Evolutionary conservation across 2,329 filamentous ascomycete species (phyloP).

Genomic region (Aureobasidium sp.): DNA sequence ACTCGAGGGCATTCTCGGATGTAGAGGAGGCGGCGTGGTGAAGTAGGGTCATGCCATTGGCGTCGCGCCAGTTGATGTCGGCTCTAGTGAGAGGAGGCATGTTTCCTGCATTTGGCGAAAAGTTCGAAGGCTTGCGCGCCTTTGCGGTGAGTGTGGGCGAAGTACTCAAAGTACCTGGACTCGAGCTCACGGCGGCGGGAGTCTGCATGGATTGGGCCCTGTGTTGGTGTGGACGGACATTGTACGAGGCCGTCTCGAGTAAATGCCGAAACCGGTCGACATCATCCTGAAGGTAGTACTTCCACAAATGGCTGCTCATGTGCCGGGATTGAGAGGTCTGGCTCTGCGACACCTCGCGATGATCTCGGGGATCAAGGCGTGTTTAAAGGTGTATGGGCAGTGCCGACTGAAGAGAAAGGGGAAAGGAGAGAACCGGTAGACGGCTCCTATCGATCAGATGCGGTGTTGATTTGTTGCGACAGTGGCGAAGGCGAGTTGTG

Average conservation of each 20-base stretch:
- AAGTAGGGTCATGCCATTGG: slow-evolving; percentile 72
- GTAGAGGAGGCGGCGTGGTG: slow-evolving; percentile 76
- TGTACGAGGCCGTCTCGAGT: slow-evolving; percentile 64
- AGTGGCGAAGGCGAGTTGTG: not conserved
- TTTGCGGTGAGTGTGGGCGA: slow-evolving; percentile 38
- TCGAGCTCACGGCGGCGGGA: slow-evolving; percentile 30
- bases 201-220: slow-evolving; percentile 19
- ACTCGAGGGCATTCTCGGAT: slow-evolving; percentile 60
- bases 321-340: slow-evolving; percentile 42
- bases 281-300: slow-evolving; percentile 95
- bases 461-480: not conserved
- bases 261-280: slow-evolving; percentile 89
- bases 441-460: not conserved
- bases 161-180: slow-evolving; percentile 40
- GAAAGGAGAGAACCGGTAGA: not conserved
- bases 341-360: slow-evolving; percentile 73
- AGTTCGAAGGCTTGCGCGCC: slow-evolving; percentile 24
- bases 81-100: slow-evolving; percentile 44
- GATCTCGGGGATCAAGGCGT: slow-evolving; percentile 82
- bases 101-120: slow-evolving; percentile 36
- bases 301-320: slow-evolving; percentile 98
- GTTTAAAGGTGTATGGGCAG: slow-evolving; percentile 68
- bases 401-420: slow-evolving; percentile 34
- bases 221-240: slow-evolving; percentile 33
- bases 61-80: slow-evolving; percentile 81